Base-by-base conservation (phyloP, 2,329 filamentous ascomycete genomes). In the Polychaeton citri region DNA sequence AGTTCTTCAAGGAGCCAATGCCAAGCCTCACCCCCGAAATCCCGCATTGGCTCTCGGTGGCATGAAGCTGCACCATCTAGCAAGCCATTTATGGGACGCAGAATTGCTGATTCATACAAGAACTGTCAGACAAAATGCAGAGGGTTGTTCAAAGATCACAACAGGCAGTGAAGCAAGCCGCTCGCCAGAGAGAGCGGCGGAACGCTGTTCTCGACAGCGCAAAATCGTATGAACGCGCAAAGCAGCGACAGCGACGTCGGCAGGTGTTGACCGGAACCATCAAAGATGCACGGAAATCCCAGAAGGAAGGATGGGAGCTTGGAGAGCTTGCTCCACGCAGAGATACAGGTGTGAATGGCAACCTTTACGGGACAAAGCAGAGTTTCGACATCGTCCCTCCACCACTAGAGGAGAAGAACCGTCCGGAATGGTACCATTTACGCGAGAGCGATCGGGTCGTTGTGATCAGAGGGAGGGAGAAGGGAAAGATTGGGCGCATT, bases 401-500 rank as follows among this genome's bases (percentile, higher is more conserved):
- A 43, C 40, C 52, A 45, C 38, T 46, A 37, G 42, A 45, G 36
- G 33, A 45, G 30, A 35, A 46, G 32, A 32, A 41, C 31, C 41
- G 43, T 26, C 41, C 40, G 26, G 45, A 54, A 36, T 50, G 51
- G 34, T 43, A 38, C 19, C 53, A 52, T 12, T 56, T 68, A 19
- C 50, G 55, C 45, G 55, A 58, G 46, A 76, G 78, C 5, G 90
- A 96, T 60, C 73, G 90, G 40, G 86, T 95, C 20, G 82, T 88
- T 36, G 63, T 96, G 39, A 62, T 85, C 36, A 74, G 79, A 41
- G 87, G 88, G 6, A 71, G 70, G 21, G 81, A 90, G 51, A 81
- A 78, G 63, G 86, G 86, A 50, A 83, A 79, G 63, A 90, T 98
- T 59, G 82, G 83, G 34, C 63, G 64, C n/a, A 73, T 96, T 31